phyloP scores from a whole-genome alignment of 2,329 filamentous ascomycete genomes.

The Colletotrichum eremochloae region DNA sequence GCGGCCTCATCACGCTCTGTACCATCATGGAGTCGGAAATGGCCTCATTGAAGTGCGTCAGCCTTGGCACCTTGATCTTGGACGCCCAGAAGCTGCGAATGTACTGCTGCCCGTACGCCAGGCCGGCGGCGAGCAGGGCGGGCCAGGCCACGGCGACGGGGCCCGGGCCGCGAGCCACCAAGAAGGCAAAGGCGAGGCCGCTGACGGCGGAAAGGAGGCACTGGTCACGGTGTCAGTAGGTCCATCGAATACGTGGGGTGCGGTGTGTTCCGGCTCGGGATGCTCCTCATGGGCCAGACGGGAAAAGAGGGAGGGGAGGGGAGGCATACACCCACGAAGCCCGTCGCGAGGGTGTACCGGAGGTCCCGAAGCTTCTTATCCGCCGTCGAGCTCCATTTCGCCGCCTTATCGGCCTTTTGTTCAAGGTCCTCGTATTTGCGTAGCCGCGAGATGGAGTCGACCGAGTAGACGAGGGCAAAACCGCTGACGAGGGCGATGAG shows the following conservation, averaged over 20 bases:
- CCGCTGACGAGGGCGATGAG: conserved; percentile 44
- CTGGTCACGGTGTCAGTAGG: conserved; percentile 25
- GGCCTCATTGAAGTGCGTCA: conserved; percentile 50
- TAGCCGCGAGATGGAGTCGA: conserved; percentile 47
- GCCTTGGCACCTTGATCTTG: conserved; percentile 48
- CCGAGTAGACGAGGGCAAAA: conserved; percentile 45
- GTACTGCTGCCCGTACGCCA: conserved; percentile 44
- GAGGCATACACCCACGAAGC: conserved; percentile 45
- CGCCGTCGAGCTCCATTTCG: conserved; percentile 48
- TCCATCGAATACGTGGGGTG: neutral
- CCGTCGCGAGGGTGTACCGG: conserved; percentile 48
- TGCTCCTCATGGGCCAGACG: neutral
- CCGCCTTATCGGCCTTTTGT: conserved; percentile 47
- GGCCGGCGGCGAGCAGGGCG: conserved; percentile 38
- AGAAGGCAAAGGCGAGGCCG: conserved; percentile 41
- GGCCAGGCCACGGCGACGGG: conserved; percentile 44
- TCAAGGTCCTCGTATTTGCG: conserved; percentile 45
- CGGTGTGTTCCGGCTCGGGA: neutral
- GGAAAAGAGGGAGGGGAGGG: neutral
- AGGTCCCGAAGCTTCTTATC: conserved; percentile 48
- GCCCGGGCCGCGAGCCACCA: conserved; percentile 31
- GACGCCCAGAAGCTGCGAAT: conserved; percentile 48
- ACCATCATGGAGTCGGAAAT: conserved; percentile 46
- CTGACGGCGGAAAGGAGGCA: conserved; percentile 43
- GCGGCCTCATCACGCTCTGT: conserved; percentile 41